Base-by-base conservation (phyloP, 2,329 filamentous ascomycete genomes). In the Colletotrichum salicis region DNA sequence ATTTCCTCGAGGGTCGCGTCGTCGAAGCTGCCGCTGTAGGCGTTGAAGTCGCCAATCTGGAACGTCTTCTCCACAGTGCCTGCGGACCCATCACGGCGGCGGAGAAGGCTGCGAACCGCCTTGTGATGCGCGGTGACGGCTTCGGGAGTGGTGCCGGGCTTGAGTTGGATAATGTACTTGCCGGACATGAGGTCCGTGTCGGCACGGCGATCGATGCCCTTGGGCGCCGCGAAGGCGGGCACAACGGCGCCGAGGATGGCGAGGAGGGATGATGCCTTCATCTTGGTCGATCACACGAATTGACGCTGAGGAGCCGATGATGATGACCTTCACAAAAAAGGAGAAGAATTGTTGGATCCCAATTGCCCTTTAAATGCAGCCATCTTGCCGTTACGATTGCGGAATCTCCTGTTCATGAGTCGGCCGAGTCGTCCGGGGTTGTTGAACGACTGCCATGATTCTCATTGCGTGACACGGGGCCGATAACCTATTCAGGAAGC, bases 161-260 rank as follows among this genome's bases (percentile, higher is more conserved):
- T 84, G 13, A 86, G 74, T 37, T 84, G 86, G 76, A 86, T 76
- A 69, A 86, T 86, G 76, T 85, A 86, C 74, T 82, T 85, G 73
- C 80, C 80, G 62, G 82, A 74, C 56, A 83, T 72, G 54, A 82
- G 64, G 62, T 35, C 29, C 45, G 54, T 12, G n/a, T 60, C 59
- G 52, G 37, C 27, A 13, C 35, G 61, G 61, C 55, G 61, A 24
- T 13, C 29, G 19, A 70, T 24, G 31, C 55, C 31, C 45, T 55
- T 70, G 31, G 67, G 67, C 31, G 61, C 67, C 54, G 67, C 67
- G 8, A 70, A 27, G 11, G 67, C 62, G 56, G 62, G 62, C 55
- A 56, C 24, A 31, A 61, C 37, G 56, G 62, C 56, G 62, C 55
- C 29, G 35, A 70, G 67, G 48, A 70, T 45, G 15, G 56, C 54